Evolutionary conservation across 768 basidiomycete genomes (phyloP), one percentile per base, ranked within the genome.

Genomic region (Neoboletus magnificus): DNA sequence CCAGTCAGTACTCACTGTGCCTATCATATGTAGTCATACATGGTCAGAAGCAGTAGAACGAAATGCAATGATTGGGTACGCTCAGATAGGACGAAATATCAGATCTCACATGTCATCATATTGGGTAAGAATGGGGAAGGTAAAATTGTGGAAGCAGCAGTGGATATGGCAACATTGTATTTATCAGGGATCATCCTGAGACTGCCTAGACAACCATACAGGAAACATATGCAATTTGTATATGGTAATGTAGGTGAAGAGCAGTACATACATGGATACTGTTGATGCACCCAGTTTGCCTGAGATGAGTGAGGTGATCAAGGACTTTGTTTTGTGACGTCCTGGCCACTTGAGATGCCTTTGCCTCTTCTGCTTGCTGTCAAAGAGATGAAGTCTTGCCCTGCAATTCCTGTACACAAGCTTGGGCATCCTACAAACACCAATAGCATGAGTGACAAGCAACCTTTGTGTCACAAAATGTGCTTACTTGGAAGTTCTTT

Each of bases 101-200:
- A 5, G 27, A 5, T 27, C 27, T 27, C 27, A 27, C 27, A 27
- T 27, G 27, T 27, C 27, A 27, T 27, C 27, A n/a, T 27, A 27
- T 27, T 5, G 27, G 27, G 5, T 27, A 27, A 27, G 27, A 5
- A 27, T n/a, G n/a, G n/a, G n/a, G n/a, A n/a, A n/a, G n/a, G n/a
- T n/a, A n/a, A n/a, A n/a, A n/a, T n/a, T n/a, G n/a, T n/a, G n/a
- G n/a, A n/a, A n/a, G n/a, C n/a, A 3, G 96, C 95, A 0, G 95
- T 99, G 2, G 95, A 91, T 48, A 98, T 84, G 0, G 96, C 95
- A 22, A 98, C 81, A 62, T 99, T 95, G 70, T 96, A 98, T 69
- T 94, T 92, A 73, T 96, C 93, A 15, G 92, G 86, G 60, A 99
- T 98, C 2, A 92, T 90, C 10, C 97, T 96, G 3, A 98, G 83